These are phyloP conservation scores for Cladophialophora immunda DNA, from an alignment of 2,329 filamentous ascomycete species.

Conservation along the genomic window DNA sequence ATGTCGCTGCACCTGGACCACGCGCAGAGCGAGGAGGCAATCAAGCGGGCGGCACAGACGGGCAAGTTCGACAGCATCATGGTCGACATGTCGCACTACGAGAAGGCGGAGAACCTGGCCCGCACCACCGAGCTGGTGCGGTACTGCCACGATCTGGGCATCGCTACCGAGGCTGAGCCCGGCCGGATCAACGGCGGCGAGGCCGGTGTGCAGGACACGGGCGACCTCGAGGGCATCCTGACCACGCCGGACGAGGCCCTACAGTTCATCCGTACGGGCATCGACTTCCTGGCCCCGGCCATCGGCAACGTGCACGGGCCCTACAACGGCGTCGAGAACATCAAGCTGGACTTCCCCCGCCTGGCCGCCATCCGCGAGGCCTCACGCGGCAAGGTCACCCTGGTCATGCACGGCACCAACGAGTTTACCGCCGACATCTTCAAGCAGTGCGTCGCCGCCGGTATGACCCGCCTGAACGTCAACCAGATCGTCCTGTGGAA, in stretches of 20 bases:
- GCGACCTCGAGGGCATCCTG: conserved; percentile 68
- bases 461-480: conserved; percentile 66
- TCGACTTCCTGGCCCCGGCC: conserved; percentile 77
- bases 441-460: conserved; percentile 62
- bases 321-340: conserved; percentile 60
- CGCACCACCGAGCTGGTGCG: conserved; percentile 69
- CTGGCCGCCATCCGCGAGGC: conserved; percentile 59
- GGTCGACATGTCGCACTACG: conserved; percentile 79
- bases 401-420: conserved; percentile 68
- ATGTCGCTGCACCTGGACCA: conserved; percentile 73
- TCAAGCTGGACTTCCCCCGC: conserved; percentile 49
- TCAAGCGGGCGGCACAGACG: conserved; percentile 68
- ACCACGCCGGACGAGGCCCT: conserved; percentile 75
- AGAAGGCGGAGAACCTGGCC: conserved; percentile 73
- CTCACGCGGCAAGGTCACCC: conserved; percentile 58
- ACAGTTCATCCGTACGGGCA: conserved; percentile 75
- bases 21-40: conserved; percentile 69
- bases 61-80: conserved; percentile 72
- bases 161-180: conserved; percentile 75
- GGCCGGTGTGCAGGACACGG: conserved; percentile 75
- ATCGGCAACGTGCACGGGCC: conserved; percentile 81
- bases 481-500: conserved; percentile 61
- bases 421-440: conserved; percentile 65
- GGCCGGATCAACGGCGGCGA: conserved; percentile 77
- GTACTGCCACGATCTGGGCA: conserved; percentile 71